A percentile compares a stretch with the other conserved stretches of the same genome.
These are phyloP conservation scores for Acacia crassicarpa DNA, from an alignment of 306 rosid genomes.

Conservation along the genomic window DNA sequence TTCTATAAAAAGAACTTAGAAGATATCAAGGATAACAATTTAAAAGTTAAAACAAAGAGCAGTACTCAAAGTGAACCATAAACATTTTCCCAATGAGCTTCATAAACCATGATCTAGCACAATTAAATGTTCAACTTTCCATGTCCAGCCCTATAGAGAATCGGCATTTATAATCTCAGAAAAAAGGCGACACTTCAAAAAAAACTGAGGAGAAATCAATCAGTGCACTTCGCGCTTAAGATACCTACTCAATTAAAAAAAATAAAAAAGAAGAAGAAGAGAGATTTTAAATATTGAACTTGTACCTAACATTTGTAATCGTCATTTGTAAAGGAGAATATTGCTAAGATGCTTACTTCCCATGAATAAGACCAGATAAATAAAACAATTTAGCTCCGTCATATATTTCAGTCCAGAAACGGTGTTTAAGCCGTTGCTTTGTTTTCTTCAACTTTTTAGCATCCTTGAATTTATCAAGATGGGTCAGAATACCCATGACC, in stretches of 20 bases:
- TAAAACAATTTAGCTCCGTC: slow-evolving; percentile 94
- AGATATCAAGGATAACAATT: not conserved
- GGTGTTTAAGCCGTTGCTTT: slow-evolving; percentile 86
- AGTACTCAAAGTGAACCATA: not conserved
- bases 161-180: not conserved
- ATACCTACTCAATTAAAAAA: slow-evolving; percentile 62
- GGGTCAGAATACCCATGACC: slow-evolving; percentile 98
- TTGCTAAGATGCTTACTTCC: slow-evolving; percentile 62
- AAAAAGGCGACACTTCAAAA: not conserved
- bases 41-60: not conserved
- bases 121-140: not conserved
- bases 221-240: slow-evolving; percentile 80
- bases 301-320: not conserved
- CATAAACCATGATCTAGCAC: not conserved
- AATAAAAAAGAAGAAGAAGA: not conserved
- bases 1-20: too few relatives aligned
- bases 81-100: not conserved
- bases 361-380: slow-evolving; percentile 86
- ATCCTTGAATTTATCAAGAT: slow-evolving; percentile 87
- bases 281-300: slow-evolving; percentile 16
- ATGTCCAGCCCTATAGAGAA: not conserved
- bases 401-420: slow-evolving; percentile 92
- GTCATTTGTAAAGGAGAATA: not conserved
- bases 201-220: not conserved
- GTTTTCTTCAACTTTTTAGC: slow-evolving; percentile 79